A percentile compares a stretch with the other conserved stretches of the same genome.
Conservation (phyloP, 2,329 filamentous ascomycete species). For the Parascedosporium putredinis region DNA sequence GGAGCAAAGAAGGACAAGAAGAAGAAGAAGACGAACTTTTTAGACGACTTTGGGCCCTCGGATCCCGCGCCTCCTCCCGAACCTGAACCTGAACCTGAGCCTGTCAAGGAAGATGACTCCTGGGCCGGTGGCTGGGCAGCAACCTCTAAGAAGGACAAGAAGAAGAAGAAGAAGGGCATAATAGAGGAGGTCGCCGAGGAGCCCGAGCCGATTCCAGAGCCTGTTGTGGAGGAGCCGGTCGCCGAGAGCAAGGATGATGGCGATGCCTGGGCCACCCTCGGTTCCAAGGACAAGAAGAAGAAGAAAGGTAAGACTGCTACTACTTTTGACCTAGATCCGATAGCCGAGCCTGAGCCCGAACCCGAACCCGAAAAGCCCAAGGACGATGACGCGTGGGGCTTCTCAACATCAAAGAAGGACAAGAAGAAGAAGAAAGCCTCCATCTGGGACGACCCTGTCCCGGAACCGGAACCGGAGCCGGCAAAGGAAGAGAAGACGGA, state of each 20-base stretch:
- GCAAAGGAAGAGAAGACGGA: constrained; percentile 6
- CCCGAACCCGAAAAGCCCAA: constrained; percentile 12
- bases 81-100: constrained; percentile 12
- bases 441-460: constrained; percentile 1
- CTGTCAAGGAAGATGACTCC: constrained; percentile 17
- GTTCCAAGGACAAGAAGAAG: constrained; percentile 14
- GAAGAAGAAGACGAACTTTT: constrained; percentile 23
- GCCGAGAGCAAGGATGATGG: neutral
- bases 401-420: constrained; percentile 7
- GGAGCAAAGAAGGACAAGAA: constrained; percentile 21
- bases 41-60: constrained; percentile 3
- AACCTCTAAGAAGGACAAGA: constrained; percentile 23
- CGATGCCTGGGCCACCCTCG: neutral
- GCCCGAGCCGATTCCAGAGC: constrained; percentile 7
- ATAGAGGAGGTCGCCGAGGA: constrained; percentile 13
- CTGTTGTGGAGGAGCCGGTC: neutral
- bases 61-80: constrained; percentile 11
- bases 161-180: constrained; percentile 10
- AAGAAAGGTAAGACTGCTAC: constrained; percentile 22
- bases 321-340: constrained; percentile 9
- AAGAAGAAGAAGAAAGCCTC: constrained; percentile 13
- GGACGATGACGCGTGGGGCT: constrained; percentile 8
- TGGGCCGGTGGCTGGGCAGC: constrained; percentile 20
- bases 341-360: constrained; percentile 12
- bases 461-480: constrained; percentile 1